Conservation (phyloP, 805 yeast species). For the Candida suzukii region DNA sequence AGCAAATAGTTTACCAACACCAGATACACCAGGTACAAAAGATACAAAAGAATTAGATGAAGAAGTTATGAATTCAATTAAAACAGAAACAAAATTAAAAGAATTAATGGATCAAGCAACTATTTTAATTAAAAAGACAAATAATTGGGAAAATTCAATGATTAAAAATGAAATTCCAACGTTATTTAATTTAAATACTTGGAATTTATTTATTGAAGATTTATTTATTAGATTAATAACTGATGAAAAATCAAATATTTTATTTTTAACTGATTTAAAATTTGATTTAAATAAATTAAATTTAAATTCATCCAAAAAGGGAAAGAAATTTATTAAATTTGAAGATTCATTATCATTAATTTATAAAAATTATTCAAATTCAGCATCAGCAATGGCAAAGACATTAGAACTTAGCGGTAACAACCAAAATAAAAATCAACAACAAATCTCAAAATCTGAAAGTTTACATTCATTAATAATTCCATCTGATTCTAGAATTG, state of each 20-base stretch:
- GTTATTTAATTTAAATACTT: conserved; percentile 12
- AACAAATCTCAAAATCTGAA: conserved; percentile 9
- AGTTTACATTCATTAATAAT: conserved; percentile 11
- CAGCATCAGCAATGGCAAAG: too few species aligned
- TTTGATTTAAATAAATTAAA: too few species aligned
- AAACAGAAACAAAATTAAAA: conserved; percentile 12
- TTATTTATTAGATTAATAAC: not conserved
- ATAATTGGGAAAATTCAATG: conserved; percentile 11
- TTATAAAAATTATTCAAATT: too few species aligned
- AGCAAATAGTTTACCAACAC: too few species aligned
- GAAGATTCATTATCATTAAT: conserved; percentile 6
- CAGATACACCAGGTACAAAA: too few species aligned
- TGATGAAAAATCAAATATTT: not conserved
- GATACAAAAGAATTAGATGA: conserved; percentile 21
- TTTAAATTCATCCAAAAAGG: too few species aligned
- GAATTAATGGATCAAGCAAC: conserved; percentile 21
- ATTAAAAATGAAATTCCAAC: conserved; percentile 17
- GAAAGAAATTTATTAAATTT: conserved; percentile 7
- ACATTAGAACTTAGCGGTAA: too few species aligned
- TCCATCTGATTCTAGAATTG: conserved; percentile 1
- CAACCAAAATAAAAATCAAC: not conserved
- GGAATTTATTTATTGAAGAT: conserved; percentile 12
- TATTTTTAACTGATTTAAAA: not conserved
- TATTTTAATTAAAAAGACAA: conserved; percentile 12
- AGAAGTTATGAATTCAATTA: conserved; percentile 8